Conservation (phyloP, 2,329 filamentous ascomycete genomes). For the Ophiocordyceps australis region DNA sequence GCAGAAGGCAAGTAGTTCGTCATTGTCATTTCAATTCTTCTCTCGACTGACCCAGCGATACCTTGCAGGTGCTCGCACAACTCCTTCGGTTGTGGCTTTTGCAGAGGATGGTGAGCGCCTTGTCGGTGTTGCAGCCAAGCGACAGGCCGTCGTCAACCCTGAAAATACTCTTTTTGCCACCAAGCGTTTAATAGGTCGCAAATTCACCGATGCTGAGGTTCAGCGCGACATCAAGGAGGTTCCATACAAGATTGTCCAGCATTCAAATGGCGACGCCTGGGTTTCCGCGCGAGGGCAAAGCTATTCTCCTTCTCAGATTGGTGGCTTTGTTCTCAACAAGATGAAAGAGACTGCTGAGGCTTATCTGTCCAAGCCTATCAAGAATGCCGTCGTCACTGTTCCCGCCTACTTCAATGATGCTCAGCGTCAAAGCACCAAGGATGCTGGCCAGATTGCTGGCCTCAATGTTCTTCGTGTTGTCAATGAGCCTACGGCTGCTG, state of each 20-base stretch:
- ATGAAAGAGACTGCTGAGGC: conserved; percentile 98
- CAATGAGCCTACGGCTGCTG: conserved; percentile 93
- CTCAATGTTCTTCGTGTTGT: conserved; percentile 95
- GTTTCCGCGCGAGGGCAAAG: conserved; percentile 83
- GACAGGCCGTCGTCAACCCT: conserved; percentile 94
- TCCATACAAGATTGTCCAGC: conserved; percentile 96
- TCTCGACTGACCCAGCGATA: too few relatives aligned
- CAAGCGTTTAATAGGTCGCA: conserved; percentile 95
- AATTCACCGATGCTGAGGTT: conserved; percentile 85
- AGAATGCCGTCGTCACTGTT: conserved; percentile 94
- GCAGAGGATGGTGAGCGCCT: conserved; percentile 89
- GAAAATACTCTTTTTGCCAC: conserved; percentile 98
- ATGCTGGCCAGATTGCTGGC: conserved; percentile 89
- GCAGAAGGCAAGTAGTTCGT: conserved; percentile 61
- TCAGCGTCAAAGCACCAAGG: conserved; percentile 95
- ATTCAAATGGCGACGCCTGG: conserved; percentile 93
- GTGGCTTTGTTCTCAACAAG: conserved; percentile 91
- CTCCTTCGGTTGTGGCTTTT: conserved; percentile 80
- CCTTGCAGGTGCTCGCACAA: conserved; percentile 16
- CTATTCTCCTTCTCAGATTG: conserved; percentile 96
- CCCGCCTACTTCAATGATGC: conserved; percentile 98
- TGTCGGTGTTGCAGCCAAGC: conserved; percentile 94
- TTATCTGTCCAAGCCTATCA: conserved; percentile 75
- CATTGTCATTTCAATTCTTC: too few relatives aligned
- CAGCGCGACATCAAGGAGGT: conserved; percentile 96